phyloP scores from a whole-genome alignment of 2,329 filamentous ascomycete genomes.

The Rutstroemia sp. region DNA sequence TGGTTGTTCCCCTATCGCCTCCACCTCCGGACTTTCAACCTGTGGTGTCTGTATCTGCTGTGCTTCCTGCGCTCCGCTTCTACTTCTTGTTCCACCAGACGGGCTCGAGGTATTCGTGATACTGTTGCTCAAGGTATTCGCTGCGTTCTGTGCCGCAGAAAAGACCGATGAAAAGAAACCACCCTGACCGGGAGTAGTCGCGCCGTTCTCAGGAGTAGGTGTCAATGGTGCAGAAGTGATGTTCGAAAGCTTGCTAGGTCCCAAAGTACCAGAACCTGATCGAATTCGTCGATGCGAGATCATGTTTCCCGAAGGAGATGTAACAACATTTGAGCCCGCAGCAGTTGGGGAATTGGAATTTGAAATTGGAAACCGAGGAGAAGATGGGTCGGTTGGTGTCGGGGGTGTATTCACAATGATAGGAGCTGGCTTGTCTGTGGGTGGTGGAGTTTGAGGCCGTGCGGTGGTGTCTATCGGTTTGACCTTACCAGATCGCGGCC shows the following conservation, averaged over 20 bases:
- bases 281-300: conserved; percentile 62
- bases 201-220: conserved; percentile 64
- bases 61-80: conserved; percentile 25
- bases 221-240: conserved; percentile 66
- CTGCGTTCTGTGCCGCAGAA: conserved; percentile 87
- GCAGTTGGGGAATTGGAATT: conserved; percentile 19
- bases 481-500: conserved; percentile 21
- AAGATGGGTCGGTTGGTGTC: conserved; percentile 47
- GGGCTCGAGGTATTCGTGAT: conserved; percentile 59
- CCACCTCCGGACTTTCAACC: conserved; percentile 26
- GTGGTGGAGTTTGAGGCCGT: conserved; percentile 25
- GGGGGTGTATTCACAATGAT: conserved; percentile 59
- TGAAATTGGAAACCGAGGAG: conserved; percentile 21
- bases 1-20: conserved; percentile 29
- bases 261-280: conserved; percentile 42
- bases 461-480: conserved; percentile 24
- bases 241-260: conserved; percentile 81
- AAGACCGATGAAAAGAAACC: conserved; percentile 94
- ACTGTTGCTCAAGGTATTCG: conserved; percentile 64
- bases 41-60: conserved; percentile 21
- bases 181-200: conserved; percentile 33
- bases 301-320: conserved; percentile 61
- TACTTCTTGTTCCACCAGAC: conserved; percentile 43
- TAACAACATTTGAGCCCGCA: conserved; percentile 43
- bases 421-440: conserved; percentile 32